Evolutionary conservation across 495 filamentous ascomycete genomes (phyloP).

Genomic region (Xylona heveae): DNA sequence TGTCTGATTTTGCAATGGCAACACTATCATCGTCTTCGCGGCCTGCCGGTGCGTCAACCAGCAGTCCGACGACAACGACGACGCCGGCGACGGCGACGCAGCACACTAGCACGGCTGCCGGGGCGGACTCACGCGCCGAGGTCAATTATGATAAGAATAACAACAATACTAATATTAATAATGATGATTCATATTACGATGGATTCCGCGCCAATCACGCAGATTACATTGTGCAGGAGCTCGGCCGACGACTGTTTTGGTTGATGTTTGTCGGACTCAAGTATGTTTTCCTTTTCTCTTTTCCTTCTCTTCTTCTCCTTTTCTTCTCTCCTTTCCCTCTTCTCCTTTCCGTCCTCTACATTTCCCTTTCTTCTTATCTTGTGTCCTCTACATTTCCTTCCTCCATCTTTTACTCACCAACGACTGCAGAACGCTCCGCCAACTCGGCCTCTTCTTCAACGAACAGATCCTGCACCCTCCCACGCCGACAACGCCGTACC

Average conservation of each 20-base stretch:
- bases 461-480: slow-evolving; percentile 46
- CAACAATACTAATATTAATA: slow-evolving; percentile 13
- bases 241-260: slow-evolving; percentile 64
- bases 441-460: slow-evolving; percentile 42
- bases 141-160: slow-evolving; percentile 15
- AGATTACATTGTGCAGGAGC: slow-evolving; percentile 59
- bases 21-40: too few species aligned
- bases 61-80: too few species aligned
- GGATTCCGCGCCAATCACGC: slow-evolving; percentile 16
- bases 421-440: slow-evolving; percentile 36
- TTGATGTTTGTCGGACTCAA: slow-evolving; percentile 47
- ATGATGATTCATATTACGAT: slow-evolving; percentile 14
- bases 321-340: too few species aligned
- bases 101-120: too few species aligned
- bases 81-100: too few species aligned
- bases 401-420: neutral
- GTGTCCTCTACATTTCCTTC: slow-evolving; percentile 17
- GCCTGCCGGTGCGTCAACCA: too few species aligned
- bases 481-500: slow-evolving; percentile 52
- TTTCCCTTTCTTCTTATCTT: too few species aligned
- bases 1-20: too few species aligned
- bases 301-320: too few species aligned
- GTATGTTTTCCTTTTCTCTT: too few species aligned
- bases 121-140: too few species aligned
- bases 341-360: too few species aligned